phyloP scores from a whole-genome alignment of 1,284 basidiomycete species.

The Ganoderma boninense region DNA sequence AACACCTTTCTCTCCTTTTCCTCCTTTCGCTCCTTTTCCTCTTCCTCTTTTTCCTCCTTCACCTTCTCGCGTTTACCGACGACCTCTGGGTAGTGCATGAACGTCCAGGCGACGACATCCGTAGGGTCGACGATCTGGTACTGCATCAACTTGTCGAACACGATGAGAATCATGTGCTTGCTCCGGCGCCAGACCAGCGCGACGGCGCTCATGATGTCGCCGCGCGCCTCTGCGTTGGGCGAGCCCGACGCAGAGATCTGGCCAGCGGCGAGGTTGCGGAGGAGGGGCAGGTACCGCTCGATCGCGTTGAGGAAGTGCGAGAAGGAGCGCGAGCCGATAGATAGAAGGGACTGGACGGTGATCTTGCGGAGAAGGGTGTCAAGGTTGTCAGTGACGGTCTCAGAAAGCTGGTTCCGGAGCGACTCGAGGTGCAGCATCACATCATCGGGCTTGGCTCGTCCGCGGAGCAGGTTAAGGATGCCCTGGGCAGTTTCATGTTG shows the following conservation, averaged over 20 bases:
- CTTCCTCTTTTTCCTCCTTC: too few species aligned
- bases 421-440: constrained; percentile 81
- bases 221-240: constrained; percentile 67
- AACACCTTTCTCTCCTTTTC: constrained; percentile 46
- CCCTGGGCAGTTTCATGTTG: constrained; percentile 83
- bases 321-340: constrained; percentile 95
- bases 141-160: constrained; percentile 98
- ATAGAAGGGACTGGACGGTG: constrained; percentile 88
- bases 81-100: constrained; percentile 56
- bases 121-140: constrained; percentile 97
- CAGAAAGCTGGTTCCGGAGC: constrained; percentile 66
- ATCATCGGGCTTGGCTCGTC: constrained; percentile 80
- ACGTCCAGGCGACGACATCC: constrained; percentile 91
- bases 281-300: constrained; percentile 92
- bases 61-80: constrained; percentile 38
- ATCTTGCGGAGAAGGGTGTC: constrained; percentile 80
- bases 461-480: constrained; percentile 85
- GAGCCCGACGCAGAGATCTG: constrained; percentile 47
- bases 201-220: constrained; percentile 76
- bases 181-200: constrained; percentile 84
- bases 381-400: constrained; percentile 66
- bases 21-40: too few species aligned
- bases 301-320: constrained; percentile 98
- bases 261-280: constrained; percentile 74
- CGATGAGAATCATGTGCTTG: constrained; percentile 87